Percentiles rank a stretch among this genome's conserved stretches.
phyloP scores from a whole-genome alignment of 2,329 filamentous ascomycete species.

The Fusarium palustre region DNA sequence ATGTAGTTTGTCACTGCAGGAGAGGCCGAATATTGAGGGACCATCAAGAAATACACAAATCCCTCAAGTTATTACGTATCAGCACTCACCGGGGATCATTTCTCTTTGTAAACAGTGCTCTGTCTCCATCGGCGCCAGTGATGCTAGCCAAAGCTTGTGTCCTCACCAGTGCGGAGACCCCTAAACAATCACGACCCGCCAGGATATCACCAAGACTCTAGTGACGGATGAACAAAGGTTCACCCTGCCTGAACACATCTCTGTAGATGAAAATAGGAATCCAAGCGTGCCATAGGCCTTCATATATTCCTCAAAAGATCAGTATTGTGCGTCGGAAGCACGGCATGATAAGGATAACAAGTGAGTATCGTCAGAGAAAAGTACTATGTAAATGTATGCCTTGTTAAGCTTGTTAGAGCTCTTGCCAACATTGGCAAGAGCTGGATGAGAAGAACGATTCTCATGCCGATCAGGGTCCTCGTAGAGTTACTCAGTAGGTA shows the following conservation, averaged over 20 bases:
- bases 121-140: slow-evolving; percentile 11
- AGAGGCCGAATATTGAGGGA: slow-evolving; percentile 24
- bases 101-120: slow-evolving; percentile 10
- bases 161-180: slow-evolving; percentile 23
- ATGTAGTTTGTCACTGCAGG: background rate
- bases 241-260: background rate
- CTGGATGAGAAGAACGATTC: slow-evolving; percentile 5
- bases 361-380: background rate
- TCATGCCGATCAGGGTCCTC: slow-evolving; percentile 39
- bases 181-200: slow-evolving; percentile 10
- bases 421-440: background rate
- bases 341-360: background rate
- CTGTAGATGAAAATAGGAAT: background rate
- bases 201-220: slow-evolving; percentile 1
- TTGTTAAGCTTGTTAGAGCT: background rate
- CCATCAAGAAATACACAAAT: background rate
- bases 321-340: background rate
- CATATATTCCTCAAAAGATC: background rate
- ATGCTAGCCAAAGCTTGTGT: slow-evolving; percentile 36
- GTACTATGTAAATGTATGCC: background rate
- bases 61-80: background rate
- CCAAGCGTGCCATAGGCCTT: background rate
- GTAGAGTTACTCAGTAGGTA: slow-evolving; percentile 1
- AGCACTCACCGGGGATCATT: slow-evolving; percentile 4
- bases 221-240: background rate